Conservation (phyloP, 2,329 filamentous ascomycete species). For the Penicillium psychrosexuale region DNA sequence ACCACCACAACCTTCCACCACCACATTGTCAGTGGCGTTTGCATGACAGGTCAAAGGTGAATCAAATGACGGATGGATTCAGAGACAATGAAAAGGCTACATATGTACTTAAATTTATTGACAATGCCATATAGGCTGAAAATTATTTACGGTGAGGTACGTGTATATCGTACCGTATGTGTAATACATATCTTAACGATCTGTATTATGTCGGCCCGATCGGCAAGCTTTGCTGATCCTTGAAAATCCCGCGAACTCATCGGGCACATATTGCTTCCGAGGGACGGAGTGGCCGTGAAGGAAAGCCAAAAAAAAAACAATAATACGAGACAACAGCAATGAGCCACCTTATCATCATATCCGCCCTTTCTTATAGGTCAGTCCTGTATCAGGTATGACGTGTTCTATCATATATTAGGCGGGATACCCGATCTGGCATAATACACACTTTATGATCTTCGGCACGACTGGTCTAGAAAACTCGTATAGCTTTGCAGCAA, state of each 20-base stretch:
- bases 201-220: slow-evolving; percentile 3
- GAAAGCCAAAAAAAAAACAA: not conserved
- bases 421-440: not conserved
- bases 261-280: not conserved
- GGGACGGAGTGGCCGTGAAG: not conserved
- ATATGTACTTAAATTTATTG: slow-evolving; percentile 1
- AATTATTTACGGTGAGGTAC: not conserved
- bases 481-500: not conserved
- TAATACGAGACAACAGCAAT: not conserved
- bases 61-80: not conserved
- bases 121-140: not conserved
- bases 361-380: slow-evolving; percentile 5
- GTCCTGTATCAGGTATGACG: slow-evolving; percentile 2
- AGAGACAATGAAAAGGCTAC: not conserved
- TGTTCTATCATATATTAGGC: not conserved
- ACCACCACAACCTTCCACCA: slow-evolving; percentile 8
- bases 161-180: not conserved
- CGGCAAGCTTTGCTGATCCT: not conserved
- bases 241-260: too few relatives aligned
- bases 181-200: not conserved
- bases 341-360: not conserved
- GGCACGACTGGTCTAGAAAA: not conserved
- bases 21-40: slow-evolving; percentile 11
- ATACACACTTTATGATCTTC: not conserved
- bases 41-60: not conserved